Base-by-base conservation (phyloP, 2,329 filamentous ascomycete species). In the Didymella sp. region DNA sequence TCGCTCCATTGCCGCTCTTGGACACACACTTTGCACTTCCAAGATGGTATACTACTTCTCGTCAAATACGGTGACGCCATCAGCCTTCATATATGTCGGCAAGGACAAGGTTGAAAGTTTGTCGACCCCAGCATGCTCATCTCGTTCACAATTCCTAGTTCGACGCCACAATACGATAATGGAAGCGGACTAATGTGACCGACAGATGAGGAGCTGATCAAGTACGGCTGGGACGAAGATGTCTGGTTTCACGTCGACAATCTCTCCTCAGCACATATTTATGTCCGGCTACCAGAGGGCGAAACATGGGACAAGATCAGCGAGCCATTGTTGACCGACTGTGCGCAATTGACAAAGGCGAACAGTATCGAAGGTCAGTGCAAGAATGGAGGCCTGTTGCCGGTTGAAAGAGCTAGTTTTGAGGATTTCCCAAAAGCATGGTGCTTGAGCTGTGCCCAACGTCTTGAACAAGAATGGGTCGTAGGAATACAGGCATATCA, bases 211-310 rank as follows among this genome's bases (percentile, higher is more conserved):
- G 92, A 96, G 67, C 79, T 99, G 68, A 98, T 99, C 76, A 91
- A 94, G 71, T 90, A 91, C 76, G 95, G 95, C 63, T 91, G 92
- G 85, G 92, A 97, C 46, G 89, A 96, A 75, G 95, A 99, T 81
- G 88, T 99, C 71, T 99, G 95, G 95, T 99, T 99, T 74, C 95
- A 99, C 82, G 95, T 89, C 68, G 95, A 99, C 82, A 99, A 99
- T 76, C 85, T 99, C 30, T 97, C 93, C 38, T 96, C 91, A 68
- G 95, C 95, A 2, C 95, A 99, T 78, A 92, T 99, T 69, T 99
- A 99, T 78, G 86, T 99, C 30, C 89, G 95, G 30, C 84, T 98
- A 66, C 83, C 81, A 15, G 88, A 94, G 40, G 89, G 87, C 56
- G 87, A 95, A 65, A 82, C 85, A 37, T 99, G 95, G 95, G 92